Percentiles rank a stretch among this genome's conserved stretches.
Evolutionary conservation across 2,329 filamentous ascomycete genomes (phyloP).

Genomic region (Scorias spongiosa): DNA sequence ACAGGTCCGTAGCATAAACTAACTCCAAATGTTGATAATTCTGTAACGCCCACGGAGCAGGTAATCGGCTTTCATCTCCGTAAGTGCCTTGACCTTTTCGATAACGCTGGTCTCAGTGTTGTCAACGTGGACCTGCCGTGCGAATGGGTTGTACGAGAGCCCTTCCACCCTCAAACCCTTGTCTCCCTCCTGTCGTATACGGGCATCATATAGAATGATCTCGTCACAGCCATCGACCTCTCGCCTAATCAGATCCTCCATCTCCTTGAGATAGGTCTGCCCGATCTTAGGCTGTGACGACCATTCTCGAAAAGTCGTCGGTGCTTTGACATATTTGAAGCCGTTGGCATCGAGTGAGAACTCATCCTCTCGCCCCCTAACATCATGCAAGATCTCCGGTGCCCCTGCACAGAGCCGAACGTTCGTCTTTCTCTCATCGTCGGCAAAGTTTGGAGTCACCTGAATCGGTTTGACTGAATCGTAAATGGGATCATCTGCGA

Average conservation of each 20-base stretch:
- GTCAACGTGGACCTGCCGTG: slow-evolving; percentile 16
- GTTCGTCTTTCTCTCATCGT: slow-evolving; percentile 10
- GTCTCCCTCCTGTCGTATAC: slow-evolving; percentile 11
- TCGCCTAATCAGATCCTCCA: slow-evolving; percentile 8
- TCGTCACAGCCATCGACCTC: slow-evolving; percentile 14
- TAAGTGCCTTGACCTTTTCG: slow-evolving; percentile 11
- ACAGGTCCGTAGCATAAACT: background rate
- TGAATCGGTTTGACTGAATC: slow-evolving; percentile 12
- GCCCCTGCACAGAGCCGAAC: slow-evolving; percentile 9
- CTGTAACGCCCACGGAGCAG: slow-evolving; percentile 8
- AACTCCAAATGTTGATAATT: slow-evolving; percentile 11
- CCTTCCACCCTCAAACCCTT: slow-evolving; percentile 10
- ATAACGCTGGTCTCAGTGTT: slow-evolving; percentile 15
- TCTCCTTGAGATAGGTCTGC: slow-evolving; percentile 7
- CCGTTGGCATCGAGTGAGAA: slow-evolving; percentile 12
- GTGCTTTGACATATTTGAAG: slow-evolving; percentile 11
- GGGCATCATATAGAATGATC: slow-evolving; percentile 12
- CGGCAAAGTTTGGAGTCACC: slow-evolving; percentile 13
- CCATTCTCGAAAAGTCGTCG: slow-evolving; percentile 8
- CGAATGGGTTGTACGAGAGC: slow-evolving; percentile 15
- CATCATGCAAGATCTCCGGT: slow-evolving; percentile 9
- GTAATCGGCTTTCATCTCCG: slow-evolving; percentile 14
- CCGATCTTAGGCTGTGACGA: slow-evolving; percentile 7
- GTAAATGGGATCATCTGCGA: slow-evolving; percentile 14
- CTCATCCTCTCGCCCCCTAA: slow-evolving; percentile 6